phyloP scores from a whole-genome alignment of 768 basidiomycete genomes.

The Pleurotus pulmonarius region DNA sequence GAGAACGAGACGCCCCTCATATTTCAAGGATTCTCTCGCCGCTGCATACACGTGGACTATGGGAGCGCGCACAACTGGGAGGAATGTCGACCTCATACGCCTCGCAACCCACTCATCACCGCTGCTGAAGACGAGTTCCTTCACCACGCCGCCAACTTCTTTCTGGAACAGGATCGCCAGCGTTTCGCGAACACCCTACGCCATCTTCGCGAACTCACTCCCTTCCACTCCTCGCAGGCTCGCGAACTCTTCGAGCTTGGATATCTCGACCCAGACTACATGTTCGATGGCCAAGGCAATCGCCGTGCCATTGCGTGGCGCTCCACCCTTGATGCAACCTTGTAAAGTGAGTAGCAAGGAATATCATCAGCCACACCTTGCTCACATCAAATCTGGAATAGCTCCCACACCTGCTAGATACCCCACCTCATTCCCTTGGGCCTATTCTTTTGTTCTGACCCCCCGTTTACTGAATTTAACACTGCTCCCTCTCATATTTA shows the following conservation, averaged over 20 bases:
- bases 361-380: not conserved
- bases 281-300: not conserved
- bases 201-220: not conserved
- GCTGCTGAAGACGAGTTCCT: conserved; percentile 4
- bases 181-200: not conserved
- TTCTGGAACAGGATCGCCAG: not conserved
- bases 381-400: not conserved
- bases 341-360: not conserved
- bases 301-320: not conserved
- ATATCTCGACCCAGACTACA: not conserved
- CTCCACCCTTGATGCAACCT: not conserved
- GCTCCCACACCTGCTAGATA: not conserved
- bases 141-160: not conserved
- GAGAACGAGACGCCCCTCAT: not conserved
- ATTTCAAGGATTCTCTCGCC: conserved; percentile 3
- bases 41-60: not conserved
- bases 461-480: too few relatives aligned
- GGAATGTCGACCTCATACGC: not conserved
- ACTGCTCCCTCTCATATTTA: not conserved
- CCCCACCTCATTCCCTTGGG: not conserved
- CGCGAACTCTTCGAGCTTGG: not conserved
- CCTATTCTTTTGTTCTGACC: not conserved
- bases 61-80: not conserved
- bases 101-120: not conserved
- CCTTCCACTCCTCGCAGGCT: not conserved